Conservation (phyloP, 345 rosid genomes). For the Boechera retrofracta region DNA sequence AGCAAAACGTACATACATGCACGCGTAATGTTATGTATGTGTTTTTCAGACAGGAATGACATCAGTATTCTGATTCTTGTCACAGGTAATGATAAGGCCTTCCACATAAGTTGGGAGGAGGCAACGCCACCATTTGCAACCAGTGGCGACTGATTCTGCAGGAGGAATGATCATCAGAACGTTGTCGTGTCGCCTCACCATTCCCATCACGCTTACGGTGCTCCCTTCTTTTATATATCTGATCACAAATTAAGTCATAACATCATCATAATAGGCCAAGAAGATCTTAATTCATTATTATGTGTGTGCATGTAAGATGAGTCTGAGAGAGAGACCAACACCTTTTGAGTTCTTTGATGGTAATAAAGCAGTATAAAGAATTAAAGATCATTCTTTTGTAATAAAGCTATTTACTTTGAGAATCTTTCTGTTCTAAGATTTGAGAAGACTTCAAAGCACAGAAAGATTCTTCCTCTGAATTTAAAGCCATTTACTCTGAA, state of each 20-base stretch:
- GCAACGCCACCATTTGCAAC: conserved; percentile 77
- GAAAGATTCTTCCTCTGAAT: conserved; percentile 24
- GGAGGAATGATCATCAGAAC: conserved; percentile 89
- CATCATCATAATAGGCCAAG: conserved; percentile 11
- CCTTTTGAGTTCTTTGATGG: not conserved
- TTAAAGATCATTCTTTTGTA: conserved; percentile 7
- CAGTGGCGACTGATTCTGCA: conserved; percentile 65
- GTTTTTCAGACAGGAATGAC: conserved; percentile 76
- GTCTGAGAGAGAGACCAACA: conserved; percentile 1
- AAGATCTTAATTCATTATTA: not conserved
- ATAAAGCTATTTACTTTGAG: conserved; percentile 24
- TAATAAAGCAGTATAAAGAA: not conserved
- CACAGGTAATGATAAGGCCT: conserved; percentile 79
- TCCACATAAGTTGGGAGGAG: conserved; percentile 78
- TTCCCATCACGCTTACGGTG: conserved; percentile 95
- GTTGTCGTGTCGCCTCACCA: conserved; percentile 82
- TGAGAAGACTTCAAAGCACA: conserved; percentile 24
- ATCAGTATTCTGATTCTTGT: conserved; percentile 68
- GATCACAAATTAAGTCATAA: conserved; percentile 27
- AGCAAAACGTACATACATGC: conserved; percentile 1
- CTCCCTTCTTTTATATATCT: conserved; percentile 95
- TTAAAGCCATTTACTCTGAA: conserved; percentile 30
- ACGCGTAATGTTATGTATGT: conserved; percentile 8
- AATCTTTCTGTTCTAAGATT: not conserved
- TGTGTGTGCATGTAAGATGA: conserved; percentile 2